These are phyloP conservation scores for Pholiota molesta DNA, from an alignment of 768 basidiomycete species.

Conservation along the genomic window DNA sequence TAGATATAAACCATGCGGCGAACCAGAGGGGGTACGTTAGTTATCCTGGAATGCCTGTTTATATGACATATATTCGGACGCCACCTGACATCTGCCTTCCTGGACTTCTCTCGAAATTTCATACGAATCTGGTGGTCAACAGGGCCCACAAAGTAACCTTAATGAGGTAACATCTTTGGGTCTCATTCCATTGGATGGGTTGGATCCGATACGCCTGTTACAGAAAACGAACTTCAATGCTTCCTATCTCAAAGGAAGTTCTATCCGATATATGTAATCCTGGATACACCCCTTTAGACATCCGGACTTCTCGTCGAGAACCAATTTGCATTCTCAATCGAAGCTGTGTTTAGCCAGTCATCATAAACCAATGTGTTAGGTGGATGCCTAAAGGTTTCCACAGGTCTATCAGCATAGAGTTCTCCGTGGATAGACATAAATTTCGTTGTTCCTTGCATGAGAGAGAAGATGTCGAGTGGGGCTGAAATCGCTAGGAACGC, in stretches of 20 bases:
- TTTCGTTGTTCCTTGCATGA: neutral
- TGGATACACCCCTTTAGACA: conserved; percentile 19
- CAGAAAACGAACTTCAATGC: conserved; percentile 13
- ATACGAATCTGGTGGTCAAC: conserved; percentile 17
- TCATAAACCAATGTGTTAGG: neutral
- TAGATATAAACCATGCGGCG: conserved; percentile 28
- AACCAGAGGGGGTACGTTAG: conserved; percentile 41
- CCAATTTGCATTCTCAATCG: conserved; percentile 8
- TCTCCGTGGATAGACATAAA: neutral
- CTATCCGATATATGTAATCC: conserved; percentile 22
- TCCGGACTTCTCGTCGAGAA: conserved; percentile 24
- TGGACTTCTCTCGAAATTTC: conserved; percentile 27
- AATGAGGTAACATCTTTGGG: conserved; percentile 21
- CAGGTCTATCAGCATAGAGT: neutral
- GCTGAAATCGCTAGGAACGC: neutral
- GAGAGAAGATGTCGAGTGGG: neutral
- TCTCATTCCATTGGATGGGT: conserved; percentile 1
- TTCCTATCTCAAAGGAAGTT: conserved; percentile 23
- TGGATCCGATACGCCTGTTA: conserved; percentile 25
- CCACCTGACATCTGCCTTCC: conserved; percentile 45
- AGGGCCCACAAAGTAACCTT: conserved; percentile 19
- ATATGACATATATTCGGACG: conserved; percentile 44
- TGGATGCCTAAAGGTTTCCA: neutral
- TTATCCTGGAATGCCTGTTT: conserved; percentile 41
- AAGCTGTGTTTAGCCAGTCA: neutral